Evolutionary conservation across 2,329 filamentous ascomycete species (phyloP).

Genomic region (Aspergillus jensenii): DNA sequence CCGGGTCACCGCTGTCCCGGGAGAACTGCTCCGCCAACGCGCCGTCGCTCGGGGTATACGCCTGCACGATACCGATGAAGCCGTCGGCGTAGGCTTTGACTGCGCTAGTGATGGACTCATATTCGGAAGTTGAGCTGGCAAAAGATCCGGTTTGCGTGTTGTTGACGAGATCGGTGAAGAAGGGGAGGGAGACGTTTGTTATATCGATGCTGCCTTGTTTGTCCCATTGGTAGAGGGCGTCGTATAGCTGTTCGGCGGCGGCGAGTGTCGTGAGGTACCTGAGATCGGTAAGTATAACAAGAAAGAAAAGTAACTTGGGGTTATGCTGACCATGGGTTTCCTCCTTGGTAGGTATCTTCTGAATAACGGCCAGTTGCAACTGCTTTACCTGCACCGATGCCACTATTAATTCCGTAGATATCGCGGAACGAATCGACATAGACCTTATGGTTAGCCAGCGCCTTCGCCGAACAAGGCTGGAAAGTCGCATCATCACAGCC

Average conservation of each 20-base stretch:
- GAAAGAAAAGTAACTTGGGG: background rate
- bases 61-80: constrained; percentile 47
- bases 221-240: constrained; percentile 70
- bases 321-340: background rate
- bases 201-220: constrained; percentile 61
- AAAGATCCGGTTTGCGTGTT: constrained; percentile 64
- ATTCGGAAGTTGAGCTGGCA: constrained; percentile 53
- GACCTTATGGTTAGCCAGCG: constrained; percentile 72
- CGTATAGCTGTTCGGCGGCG: constrained; percentile 55
- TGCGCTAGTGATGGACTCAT: constrained; percentile 55
- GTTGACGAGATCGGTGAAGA: constrained; percentile 67
- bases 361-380: background rate
- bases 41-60: constrained; percentile 20
- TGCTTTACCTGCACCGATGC: constrained; percentile 8
- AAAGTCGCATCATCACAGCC: constrained; percentile 54
- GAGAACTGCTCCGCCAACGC: constrained; percentile 39
- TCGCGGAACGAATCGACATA: constrained; percentile 71
- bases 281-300: background rate
- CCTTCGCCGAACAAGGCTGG: constrained; percentile 68
- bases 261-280: background rate
- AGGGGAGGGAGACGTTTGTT: constrained; percentile 62
- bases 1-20: constrained; percentile 17
- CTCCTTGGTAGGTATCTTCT: background rate
- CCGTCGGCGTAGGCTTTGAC: constrained; percentile 62
- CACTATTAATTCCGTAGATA: constrained; percentile 58